Percentiles rank a stretch among this genome's conserved stretches.
Conservation (phyloP, 805 yeast species). For the Lipomyces kockii region DNA sequence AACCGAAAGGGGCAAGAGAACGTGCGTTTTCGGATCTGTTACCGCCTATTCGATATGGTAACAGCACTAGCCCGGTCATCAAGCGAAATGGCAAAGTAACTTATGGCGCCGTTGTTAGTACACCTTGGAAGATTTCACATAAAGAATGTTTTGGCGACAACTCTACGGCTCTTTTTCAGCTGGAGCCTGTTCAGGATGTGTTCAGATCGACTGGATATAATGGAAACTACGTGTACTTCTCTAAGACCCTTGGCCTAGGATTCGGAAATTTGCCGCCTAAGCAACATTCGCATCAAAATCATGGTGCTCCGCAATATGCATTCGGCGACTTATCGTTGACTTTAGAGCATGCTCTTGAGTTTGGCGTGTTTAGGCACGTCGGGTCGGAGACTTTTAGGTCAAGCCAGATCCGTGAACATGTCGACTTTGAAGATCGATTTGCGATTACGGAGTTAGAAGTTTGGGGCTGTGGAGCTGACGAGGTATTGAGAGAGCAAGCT, state of each 20-base stretch:
- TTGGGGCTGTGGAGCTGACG: slow-evolving; percentile 86
- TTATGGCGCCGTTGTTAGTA: slow-evolving; percentile 66
- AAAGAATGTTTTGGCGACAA: slow-evolving; percentile 72
- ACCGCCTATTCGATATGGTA: slow-evolving; percentile 37
- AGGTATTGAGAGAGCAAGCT: slow-evolving; percentile 76
- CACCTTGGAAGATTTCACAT: slow-evolving; percentile 80
- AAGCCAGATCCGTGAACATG: slow-evolving; percentile 44
- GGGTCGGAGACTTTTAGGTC: slow-evolving; percentile 52
- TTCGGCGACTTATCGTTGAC: slow-evolving; percentile 84
- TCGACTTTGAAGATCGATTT: slow-evolving; percentile 69
- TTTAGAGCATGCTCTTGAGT: slow-evolving; percentile 76
- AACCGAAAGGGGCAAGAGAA: slow-evolving; percentile 37
- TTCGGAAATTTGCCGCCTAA: slow-evolving; percentile 73
- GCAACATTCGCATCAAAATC: slow-evolving; percentile 33
- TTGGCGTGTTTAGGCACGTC: slow-evolving; percentile 75
- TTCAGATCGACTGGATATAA: slow-evolving; percentile 50
- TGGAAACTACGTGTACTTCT: slow-evolving; percentile 61
- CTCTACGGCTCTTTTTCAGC: slow-evolving; percentile 61
- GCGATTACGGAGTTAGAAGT: slow-evolving; percentile 78
- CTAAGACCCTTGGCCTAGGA: slow-evolving; percentile 82
- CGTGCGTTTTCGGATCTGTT: slow-evolving; percentile 39
- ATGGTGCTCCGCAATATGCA: slow-evolving; percentile 44
- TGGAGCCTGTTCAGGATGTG: slow-evolving; percentile 67
- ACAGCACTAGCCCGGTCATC: slow-evolving; percentile 32
- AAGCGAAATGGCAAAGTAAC: slow-evolving; percentile 49